These are phyloP conservation scores for Exophiala sp. DNA, from an alignment of 2,329 filamentous ascomycete genomes.

Conservation along the genomic window DNA sequence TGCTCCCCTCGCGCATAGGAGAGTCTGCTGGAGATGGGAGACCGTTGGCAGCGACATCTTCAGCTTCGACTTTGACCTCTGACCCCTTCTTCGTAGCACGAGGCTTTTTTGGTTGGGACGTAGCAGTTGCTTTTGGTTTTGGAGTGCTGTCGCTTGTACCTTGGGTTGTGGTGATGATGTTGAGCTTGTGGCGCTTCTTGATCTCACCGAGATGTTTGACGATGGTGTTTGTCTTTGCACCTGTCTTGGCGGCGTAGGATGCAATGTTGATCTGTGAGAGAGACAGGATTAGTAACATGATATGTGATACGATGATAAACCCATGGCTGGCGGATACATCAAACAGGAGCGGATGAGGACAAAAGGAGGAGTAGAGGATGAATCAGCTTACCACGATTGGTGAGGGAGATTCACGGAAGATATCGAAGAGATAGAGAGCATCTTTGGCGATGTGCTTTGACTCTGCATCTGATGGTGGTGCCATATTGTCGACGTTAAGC, in stretches of 20 bases:
- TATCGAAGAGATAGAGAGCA: constrained; percentile 14
- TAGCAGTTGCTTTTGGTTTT: background rate
- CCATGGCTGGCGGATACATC: no score
- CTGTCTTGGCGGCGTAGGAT: constrained; percentile 11
- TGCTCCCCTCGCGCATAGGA: background rate
- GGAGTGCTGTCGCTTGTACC: background rate
- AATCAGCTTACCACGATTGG: constrained; percentile 8
- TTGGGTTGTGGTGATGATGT: constrained; percentile 14
- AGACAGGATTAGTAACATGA: background rate
- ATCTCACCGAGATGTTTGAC: constrained; percentile 13
- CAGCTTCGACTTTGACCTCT: background rate
- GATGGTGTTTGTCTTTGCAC: constrained; percentile 18
- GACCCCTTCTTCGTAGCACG: background rate
- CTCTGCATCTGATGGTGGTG: background rate
- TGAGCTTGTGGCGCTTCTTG: constrained; percentile 19
- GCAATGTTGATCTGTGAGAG: constrained; percentile 11
- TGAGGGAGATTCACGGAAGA: constrained; percentile 11
- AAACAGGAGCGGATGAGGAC: background rate
- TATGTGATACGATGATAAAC: background rate
- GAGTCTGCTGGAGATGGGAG: constrained; percentile 9
- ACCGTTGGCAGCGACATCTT: background rate
- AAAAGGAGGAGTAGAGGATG: background rate
- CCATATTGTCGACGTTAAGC: constrained; percentile 4
- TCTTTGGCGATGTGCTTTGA: constrained; percentile 7
- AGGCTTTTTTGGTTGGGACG: background rate